Percentiles rank a stretch among this genome's conserved stretches.
Evolutionary conservation across 441 rosid genomes (phyloP).

Genomic region (Euphorbia celastroides): DNA sequence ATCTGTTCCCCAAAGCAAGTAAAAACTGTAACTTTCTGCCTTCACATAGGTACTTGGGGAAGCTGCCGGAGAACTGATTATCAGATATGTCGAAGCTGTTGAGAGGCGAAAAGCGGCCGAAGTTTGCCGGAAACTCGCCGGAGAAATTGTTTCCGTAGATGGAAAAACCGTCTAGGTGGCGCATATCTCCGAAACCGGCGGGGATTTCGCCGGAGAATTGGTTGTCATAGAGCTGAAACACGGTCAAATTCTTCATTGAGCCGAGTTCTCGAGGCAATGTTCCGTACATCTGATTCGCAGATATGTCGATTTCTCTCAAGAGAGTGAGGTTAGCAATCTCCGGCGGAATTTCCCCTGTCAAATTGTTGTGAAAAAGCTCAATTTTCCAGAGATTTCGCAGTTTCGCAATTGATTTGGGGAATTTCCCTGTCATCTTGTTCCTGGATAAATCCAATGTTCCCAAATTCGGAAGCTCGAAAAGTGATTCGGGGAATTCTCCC

Average conservation of each 20-base stretch:
- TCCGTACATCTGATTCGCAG: conserved; percentile 45
- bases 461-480: conserved; percentile 41
- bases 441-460: conserved; percentile 48
- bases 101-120: conserved; percentile 59
- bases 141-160: conserved; percentile 42
- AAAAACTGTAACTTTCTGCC: conserved; percentile 31
- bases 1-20: conserved; percentile 57
- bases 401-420: conserved; percentile 41
- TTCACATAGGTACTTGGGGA: conserved; percentile 68
- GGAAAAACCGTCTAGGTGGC: conserved; percentile 45
- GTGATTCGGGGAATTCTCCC: conserved; percentile 61
- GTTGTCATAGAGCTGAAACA: conserved; percentile 43
- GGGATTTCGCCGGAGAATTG: conserved; percentile 26
- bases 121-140: conserved; percentile 54
- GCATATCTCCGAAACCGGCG: conserved; percentile 59
- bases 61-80: conserved; percentile 62
- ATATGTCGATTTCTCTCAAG: conserved; percentile 56
- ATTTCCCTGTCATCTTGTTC: conserved; percentile 44
- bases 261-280: conserved; percentile 52
- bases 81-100: conserved; percentile 71
- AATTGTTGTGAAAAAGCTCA: conserved; percentile 46
- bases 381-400: conserved; percentile 51
- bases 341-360: conserved; percentile 59
- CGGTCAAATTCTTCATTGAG: conserved; percentile 38
- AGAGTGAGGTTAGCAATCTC: conserved; percentile 49